Evolutionary conservation across 2,329 filamentous ascomycete species (phyloP), one percentile per base, ranked within the genome.

Genomic region (Emydomyces testavorans): DNA sequence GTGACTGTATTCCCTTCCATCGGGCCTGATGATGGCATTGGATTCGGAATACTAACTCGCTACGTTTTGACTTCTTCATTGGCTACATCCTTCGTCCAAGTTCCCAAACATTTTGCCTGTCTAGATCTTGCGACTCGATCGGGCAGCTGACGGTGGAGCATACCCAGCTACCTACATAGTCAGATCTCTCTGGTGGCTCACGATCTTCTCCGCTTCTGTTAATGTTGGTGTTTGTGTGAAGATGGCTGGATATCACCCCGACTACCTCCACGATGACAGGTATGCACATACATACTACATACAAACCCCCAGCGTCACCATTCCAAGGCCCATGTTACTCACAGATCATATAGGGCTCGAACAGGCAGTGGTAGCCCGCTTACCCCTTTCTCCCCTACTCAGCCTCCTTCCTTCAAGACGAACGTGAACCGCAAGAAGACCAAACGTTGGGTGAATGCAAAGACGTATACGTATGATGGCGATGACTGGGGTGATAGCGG

Each of bases 371-470:
- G 41, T 10, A 45, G 38, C 20, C 39, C 29, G 11, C 20, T 29
- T n/a, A n/a, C 38, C 7, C 46, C 46, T 1, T 43, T 16, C n/a
- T 42, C 37, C 10, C 10, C 37, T 21, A 28, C 46, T 8, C 71
- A 71, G 46, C 68, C 72, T 21, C 65, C 76, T 23, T 77, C 74
- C 21, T 94, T 89, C 68, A 83, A 85, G 63, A 79, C 87, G 44
- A 93, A 94, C 63, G 81, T 95, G 41, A 90, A 85, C 67, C 81
- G 90, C 52, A 77, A 80, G 48, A 94, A 94, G 70, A 95, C 89
- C 48, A 85, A 82, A 67, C 94, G 94, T 76, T 96, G 90, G 90
- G 83, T 90, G 31, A 83, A 94, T 59, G 90, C 90, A 29, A 90
- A 89, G 65, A 75, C 79, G 50, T 81, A 84, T 57, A 85, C 79